These are phyloP conservation scores for Mitragyna speciosa DNA, from an alignment of 257 asterid species.

Conservation along the genomic window DNA sequence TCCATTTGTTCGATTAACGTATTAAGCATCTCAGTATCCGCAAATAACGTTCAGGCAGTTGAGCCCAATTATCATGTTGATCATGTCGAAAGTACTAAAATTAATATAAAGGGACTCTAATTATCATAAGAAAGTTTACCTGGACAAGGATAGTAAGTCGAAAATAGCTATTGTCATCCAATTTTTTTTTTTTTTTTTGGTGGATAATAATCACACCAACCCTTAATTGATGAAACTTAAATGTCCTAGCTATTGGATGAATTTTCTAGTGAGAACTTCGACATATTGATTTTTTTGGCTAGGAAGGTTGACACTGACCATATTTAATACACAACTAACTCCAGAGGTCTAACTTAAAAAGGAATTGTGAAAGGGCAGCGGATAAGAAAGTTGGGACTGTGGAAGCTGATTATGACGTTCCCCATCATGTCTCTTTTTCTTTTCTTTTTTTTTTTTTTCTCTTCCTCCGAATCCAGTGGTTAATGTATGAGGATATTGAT, in stretches of 20 bases:
- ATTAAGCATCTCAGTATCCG: too few species aligned
- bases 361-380: neutral
- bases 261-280: neutral
- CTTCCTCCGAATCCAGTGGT: neutral
- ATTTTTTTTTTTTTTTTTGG: too few species aligned
- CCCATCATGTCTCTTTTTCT: neutral
- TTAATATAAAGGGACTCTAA: too few species aligned
- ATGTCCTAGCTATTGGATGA: too few species aligned
- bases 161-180: too few species aligned
- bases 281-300: neutral
- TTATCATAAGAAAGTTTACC: too few species aligned
- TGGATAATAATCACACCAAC: neutral
- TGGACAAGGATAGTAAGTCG: too few species aligned
- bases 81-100: too few species aligned
- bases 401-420: neutral
- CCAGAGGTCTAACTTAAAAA: neutral
- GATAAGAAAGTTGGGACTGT: neutral
- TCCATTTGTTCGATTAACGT: neutral
- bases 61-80: too few species aligned
- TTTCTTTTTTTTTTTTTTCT: too few species aligned
- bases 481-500: neutral
- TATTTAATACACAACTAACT: neutral
- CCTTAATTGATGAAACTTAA: neutral
- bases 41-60: too few species aligned
- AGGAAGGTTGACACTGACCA: neutral